These are phyloP conservation scores for Sclerotinia spermophila DNA, from an alignment of 2,329 filamentous ascomycete species.

Conservation along the genomic window DNA sequence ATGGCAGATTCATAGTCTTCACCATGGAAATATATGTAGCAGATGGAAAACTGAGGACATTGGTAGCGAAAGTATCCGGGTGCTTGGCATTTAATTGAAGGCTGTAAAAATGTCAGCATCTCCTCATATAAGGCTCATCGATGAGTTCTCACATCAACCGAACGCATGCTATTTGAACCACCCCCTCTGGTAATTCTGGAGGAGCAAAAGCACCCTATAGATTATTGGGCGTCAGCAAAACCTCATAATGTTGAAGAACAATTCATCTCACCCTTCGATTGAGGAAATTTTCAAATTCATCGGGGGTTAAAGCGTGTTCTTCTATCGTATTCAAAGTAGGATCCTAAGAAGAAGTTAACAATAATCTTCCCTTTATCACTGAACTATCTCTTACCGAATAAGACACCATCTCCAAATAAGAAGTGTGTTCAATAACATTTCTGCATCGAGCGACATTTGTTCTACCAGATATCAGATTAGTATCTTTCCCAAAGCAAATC, in stretches of 20 bases:
- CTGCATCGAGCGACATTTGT: slow-evolving; percentile 32
- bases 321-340: slow-evolving; percentile 32
- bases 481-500: background rate
- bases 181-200: slow-evolving; percentile 28
- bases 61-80: slow-evolving; percentile 55
- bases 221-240: slow-evolving; percentile 19
- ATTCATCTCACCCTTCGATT: slow-evolving; percentile 28
- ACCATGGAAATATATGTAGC: slow-evolving; percentile 55
- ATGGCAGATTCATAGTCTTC: slow-evolving; percentile 50
- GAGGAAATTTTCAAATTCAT: slow-evolving; percentile 38
- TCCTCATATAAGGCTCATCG: background rate
- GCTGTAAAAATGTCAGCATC: slow-evolving; percentile 16
- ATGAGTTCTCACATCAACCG: slow-evolving; percentile 27
- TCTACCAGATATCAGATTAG: background rate
- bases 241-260: slow-evolving; percentile 5
- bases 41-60: slow-evolving; percentile 51
- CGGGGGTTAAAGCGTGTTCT: slow-evolving; percentile 34
- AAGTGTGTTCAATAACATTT: slow-evolving; percentile 31
- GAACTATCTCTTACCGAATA: slow-evolving; percentile 32
- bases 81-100: slow-evolving; percentile 45
- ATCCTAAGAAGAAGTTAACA: slow-evolving; percentile 28
- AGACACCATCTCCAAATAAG: slow-evolving; percentile 36
- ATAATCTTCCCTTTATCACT: background rate
- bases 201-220: slow-evolving; percentile 33
- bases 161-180: slow-evolving; percentile 26